Percentiles rank a stretch among this genome's conserved stretches.
phyloP scores from a whole-genome alignment of 805 yeast genomes.

The Candida peoriensis region DNA sequence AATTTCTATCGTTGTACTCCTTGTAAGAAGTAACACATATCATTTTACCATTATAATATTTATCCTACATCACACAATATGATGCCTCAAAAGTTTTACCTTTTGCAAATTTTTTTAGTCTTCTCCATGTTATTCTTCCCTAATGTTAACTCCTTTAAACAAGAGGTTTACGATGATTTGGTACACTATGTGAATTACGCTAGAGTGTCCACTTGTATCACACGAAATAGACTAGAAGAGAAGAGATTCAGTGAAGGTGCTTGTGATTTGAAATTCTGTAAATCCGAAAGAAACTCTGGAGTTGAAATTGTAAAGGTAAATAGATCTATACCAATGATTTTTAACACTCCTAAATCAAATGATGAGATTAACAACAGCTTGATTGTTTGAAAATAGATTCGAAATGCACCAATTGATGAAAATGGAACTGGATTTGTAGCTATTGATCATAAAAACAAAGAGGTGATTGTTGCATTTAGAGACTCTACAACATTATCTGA shows the following conservation, averaged over 20 bases:
- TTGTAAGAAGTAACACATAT: no score
- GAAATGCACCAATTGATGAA: conserved; percentile 13
- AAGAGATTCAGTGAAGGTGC: conserved; percentile 14
- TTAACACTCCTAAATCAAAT: no score
- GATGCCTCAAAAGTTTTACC: neutral
- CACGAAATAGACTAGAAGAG: conserved; percentile 10
- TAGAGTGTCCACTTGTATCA: conserved; percentile 20
- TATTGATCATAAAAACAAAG: conserved; percentile 38
- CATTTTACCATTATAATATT: no score
- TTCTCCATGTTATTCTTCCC: neutral
- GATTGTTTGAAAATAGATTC: no score
- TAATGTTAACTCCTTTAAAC: neutral
- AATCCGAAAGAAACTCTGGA: conserved; percentile 3
- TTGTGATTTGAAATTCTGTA: conserved; percentile 18
- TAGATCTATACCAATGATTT: no score
- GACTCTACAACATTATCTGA: conserved; percentile 64
- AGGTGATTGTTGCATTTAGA: conserved; percentile 53
- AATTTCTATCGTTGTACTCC: no score
- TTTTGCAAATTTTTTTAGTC: neutral
- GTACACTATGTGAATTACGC: conserved; percentile 16
- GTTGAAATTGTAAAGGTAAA: conserved; percentile 12
- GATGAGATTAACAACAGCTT: no score
- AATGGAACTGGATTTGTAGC: conserved; percentile 55
- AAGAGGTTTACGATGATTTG: conserved; percentile 13
- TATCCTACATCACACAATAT: no score